phyloP scores from a whole-genome alignment of 768 basidiomycete species.

The Trametes sanguinea region DNA sequence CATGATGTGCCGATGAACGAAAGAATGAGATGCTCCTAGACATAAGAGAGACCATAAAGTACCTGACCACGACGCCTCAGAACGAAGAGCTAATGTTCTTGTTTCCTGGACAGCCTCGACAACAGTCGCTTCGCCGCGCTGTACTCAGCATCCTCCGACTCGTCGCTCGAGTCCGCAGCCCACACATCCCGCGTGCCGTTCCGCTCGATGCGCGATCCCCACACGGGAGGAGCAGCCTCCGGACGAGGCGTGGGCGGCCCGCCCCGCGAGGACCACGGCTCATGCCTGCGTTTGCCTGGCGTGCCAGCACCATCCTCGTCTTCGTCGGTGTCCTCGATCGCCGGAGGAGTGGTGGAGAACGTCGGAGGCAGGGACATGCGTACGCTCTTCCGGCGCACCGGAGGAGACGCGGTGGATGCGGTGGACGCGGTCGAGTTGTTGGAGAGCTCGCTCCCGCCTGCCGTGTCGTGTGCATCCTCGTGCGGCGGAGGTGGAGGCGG shows the following conservation, averaged over 20 bases:
- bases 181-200: constrained; percentile 47
- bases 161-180: constrained; percentile 66
- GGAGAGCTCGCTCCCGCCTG: constrained; percentile 34
- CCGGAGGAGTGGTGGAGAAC: constrained; percentile 72
- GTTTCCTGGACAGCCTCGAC: constrained; percentile 43
- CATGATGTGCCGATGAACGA: too few species aligned
- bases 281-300: constrained; percentile 2
- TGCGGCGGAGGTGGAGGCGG: constrained; percentile 25
- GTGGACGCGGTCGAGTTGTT: constrained; percentile 27
- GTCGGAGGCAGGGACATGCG: constrained; percentile 77
- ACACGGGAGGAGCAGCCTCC: constrained; percentile 15
- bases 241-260: constrained; percentile 20
- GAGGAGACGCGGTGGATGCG: constrained; percentile 28
- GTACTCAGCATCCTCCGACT: constrained; percentile 67
- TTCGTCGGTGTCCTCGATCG: constrained; percentile 49
- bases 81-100: background rate
- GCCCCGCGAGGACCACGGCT: constrained; percentile 26
- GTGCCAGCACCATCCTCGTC: constrained; percentile 33
- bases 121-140: constrained; percentile 56
- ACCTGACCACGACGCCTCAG: too few species aligned
- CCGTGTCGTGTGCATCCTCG: constrained; percentile 13
- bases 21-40: too few species aligned
- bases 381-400: constrained; percentile 64
- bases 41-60: too few species aligned
- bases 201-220: constrained; percentile 24